Conservation (phyloP, 2,329 filamentous ascomycete species). For the Hypoxylon sp. region DNA sequence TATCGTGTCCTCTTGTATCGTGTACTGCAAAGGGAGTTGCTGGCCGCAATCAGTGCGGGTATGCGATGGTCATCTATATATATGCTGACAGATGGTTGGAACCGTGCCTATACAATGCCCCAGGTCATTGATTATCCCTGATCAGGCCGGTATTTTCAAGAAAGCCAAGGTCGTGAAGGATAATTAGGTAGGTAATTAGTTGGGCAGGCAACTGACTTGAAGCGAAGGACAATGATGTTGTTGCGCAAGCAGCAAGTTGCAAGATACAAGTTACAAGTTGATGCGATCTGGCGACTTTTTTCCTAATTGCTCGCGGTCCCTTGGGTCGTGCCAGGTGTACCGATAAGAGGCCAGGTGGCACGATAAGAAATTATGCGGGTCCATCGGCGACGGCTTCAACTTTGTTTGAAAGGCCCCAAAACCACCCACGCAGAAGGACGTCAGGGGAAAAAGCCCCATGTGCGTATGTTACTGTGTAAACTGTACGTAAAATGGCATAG, state of each 20-base stretch:
- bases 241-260: neutral
- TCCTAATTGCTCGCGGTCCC: neutral
- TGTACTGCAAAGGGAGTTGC: neutral
- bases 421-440: no score
- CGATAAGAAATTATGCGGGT: slow-evolving; percentile 7
- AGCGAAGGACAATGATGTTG: neutral
- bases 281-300: slow-evolving; percentile 42
- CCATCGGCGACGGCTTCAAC: neutral
- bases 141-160: neutral
- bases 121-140: neutral
- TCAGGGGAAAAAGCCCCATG: no score
- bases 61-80: neutral
- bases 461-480: no score
- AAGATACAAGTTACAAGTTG: slow-evolving; percentile 1
- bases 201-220: neutral
- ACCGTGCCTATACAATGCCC: neutral
- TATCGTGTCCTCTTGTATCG: neutral
- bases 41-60: neutral
- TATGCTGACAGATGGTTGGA: neutral
- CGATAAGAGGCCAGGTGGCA: slow-evolving; percentile 20
- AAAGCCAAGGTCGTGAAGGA: neutral
- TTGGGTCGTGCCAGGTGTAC: slow-evolving; percentile 5
- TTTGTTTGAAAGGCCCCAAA: no score
- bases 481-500: no score
- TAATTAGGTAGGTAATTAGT: neutral